Base-by-base conservation (phyloP, 2,329 filamentous ascomycete species). In the Leptographium galeiforme region DNA sequence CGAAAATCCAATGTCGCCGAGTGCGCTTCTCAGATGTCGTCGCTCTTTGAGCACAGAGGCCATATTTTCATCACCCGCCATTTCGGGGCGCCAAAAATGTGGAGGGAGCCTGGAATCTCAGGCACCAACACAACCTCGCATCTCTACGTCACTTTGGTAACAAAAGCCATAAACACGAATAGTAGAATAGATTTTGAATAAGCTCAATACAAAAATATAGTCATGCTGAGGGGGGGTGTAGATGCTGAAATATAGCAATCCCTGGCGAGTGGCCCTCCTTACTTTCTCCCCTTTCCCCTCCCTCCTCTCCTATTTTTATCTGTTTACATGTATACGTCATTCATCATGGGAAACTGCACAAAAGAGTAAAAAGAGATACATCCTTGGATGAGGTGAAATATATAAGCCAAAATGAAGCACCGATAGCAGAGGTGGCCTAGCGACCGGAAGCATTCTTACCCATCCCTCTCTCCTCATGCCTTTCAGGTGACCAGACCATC, bases 401-500 rank as follows among this genome's bases (percentile, higher is more conserved):
- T 51, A 51, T 51, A 44, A 44, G 25, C 48, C 38, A 49, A 48
- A 50, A n/a, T 3, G 13, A 51, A 39, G 36, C 16, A 40, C 32
- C 34, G 36, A 51, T 16, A 48, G 39, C 25, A 45, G 36, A 34
- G 38, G 34, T 44, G 49, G 49, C 38, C 49, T 51, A 51, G 49
- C 49, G 49, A 51, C 49, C 49, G 49, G 30, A 34, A 50, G 39
- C 49, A 51, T 51, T 51, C 49, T 51, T 51, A 43, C 49, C 40
- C 39, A n/a, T 40, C 43, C 49, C 49, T 51, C 39, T 44, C 40
- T 32, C 36, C 12, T 32, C 49, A 38, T 51, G 49, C 49, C 49
- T n/a, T 51, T 41, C 49, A 36, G 49, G 49, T 51, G 49, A 51
- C 49, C 49, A 51, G 49, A 51, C 49, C 49, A 38, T 51, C 49